Percentiles rank a stretch among this genome's conserved stretches.
Evolutionary conservation across 495 filamentous ascomycete species (phyloP).

Genomic region (Haplographium delicatum): DNA sequence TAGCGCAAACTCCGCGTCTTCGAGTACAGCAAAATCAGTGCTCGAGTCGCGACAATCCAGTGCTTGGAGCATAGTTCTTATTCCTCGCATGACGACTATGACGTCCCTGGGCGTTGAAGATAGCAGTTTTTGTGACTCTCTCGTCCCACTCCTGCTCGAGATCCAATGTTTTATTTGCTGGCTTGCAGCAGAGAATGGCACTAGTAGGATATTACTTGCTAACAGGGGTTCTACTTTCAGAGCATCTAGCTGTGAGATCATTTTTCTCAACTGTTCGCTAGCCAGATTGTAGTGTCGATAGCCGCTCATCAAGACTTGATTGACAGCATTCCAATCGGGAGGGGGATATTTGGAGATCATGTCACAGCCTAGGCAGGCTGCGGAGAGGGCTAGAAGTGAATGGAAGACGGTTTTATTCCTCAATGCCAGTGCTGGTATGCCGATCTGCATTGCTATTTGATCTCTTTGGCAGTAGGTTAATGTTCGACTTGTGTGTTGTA

Average conservation of each 20-base stretch:
- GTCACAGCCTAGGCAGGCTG: slow-evolving; percentile 8
- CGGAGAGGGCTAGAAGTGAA: slow-evolving; percentile 5
- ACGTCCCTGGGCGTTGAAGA: slow-evolving; percentile 3
- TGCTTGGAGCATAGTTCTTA: slow-evolving; percentile 9
- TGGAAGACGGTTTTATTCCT: slow-evolving; percentile 11
- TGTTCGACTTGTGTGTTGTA: slow-evolving; percentile 9
- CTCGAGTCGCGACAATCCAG: neutral
- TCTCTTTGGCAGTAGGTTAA: slow-evolving; percentile 5
- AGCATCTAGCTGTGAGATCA: slow-evolving; percentile 3
- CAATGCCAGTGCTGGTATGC: slow-evolving; percentile 7
- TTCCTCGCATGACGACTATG: slow-evolving; percentile 9
- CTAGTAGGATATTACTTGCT: slow-evolving; percentile 4
- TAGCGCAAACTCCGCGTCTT: neutral
- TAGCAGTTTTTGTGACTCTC: slow-evolving; percentile 3
- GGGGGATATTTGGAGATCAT: slow-evolving; percentile 10
- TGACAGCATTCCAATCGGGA: slow-evolving; percentile 7
- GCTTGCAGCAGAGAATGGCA: slow-evolving; percentile 9
- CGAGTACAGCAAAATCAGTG: neutral
- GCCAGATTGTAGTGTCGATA: slow-evolving; percentile 15
- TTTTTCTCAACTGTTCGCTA: slow-evolving; percentile 9
- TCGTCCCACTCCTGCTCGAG: slow-evolving; percentile 4
- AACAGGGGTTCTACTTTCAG: slow-evolving; percentile 7
- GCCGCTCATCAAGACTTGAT: slow-evolving; percentile 9
- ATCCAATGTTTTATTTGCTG: slow-evolving; percentile 15
- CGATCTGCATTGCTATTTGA: slow-evolving; percentile 4